These are phyloP conservation scores for Paramecium sonneborni DNA, from an alignment of 73 alveolate genomes.

Conservation along the genomic window DNA sequence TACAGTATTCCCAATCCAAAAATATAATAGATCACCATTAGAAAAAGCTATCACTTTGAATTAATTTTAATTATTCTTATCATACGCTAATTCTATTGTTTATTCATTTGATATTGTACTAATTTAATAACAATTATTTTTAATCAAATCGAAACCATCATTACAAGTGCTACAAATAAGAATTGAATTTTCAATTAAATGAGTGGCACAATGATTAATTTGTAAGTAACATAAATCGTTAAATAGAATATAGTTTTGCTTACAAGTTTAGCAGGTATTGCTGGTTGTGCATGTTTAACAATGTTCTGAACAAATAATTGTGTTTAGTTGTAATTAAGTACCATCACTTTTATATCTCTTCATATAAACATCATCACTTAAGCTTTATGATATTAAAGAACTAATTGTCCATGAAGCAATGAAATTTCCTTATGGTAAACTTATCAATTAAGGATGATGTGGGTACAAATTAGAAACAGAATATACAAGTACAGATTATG, in stretches of 20 bases:
- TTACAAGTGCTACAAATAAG: background rate
- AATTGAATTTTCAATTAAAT: background rate
- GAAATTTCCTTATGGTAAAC: background rate
- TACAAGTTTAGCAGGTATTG: background rate
- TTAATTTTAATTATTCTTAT: background rate
- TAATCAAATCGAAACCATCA: background rate
- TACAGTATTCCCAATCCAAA: background rate
- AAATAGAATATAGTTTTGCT: background rate
- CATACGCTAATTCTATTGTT: background rate
- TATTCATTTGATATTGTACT: background rate
- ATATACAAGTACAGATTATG: background rate
- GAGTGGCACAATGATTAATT: background rate
- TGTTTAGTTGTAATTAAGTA: background rate
- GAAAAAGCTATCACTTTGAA: background rate
- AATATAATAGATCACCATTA: background rate
- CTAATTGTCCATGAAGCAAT: background rate
- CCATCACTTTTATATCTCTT: conserved; percentile 1
- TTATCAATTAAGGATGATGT: background rate
- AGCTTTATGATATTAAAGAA: background rate
- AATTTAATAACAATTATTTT: background rate
- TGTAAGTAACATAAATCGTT: background rate
- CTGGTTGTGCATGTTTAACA: background rate
- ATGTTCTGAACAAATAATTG: background rate
- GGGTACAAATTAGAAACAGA: background rate
- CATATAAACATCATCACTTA: conserved; percentile 14